Conservation (phyloP, 352 stramenopile genomes). For the Hyaloperonospora arabidopsidis region DNA sequence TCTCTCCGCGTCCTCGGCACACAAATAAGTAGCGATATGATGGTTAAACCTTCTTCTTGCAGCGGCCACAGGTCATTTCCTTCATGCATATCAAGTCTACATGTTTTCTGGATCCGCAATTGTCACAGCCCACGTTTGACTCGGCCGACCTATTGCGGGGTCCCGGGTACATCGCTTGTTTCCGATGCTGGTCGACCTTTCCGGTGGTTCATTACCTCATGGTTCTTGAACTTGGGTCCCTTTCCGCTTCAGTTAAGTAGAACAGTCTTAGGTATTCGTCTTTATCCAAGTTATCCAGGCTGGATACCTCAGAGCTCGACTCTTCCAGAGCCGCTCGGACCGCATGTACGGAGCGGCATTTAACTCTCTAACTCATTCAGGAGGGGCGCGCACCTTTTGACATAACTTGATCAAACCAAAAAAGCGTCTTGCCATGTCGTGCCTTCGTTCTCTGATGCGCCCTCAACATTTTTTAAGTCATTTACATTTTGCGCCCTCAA, state of each 20-base stretch:
- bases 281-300: too few relatives aligned
- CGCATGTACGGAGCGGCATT: too few relatives aligned
- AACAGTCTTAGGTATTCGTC: neutral
- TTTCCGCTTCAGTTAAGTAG: neutral
- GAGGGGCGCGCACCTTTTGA: neutral
- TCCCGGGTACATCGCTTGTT: neutral
- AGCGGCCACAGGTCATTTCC: neutral
- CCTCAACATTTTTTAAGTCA: too few relatives aligned
- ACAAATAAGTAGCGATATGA: slow-evolving; percentile 1
- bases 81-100: neutral
- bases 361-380: too few relatives aligned
- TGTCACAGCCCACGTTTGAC: neutral
- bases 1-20: neutral
- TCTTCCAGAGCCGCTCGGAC: neutral
- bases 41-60: neutral
- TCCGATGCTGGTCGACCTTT: neutral
- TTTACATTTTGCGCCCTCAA: too few relatives aligned
- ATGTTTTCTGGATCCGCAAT: neutral
- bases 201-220: neutral
- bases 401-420: neutral
- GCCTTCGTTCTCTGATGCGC: neutral
- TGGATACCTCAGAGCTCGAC: neutral
- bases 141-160: neutral
- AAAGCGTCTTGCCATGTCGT: neutral
- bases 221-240: neutral